Base-by-base conservation (phyloP, 345 rosid species). In the Rhodomyrtus tomentosa region DNA sequence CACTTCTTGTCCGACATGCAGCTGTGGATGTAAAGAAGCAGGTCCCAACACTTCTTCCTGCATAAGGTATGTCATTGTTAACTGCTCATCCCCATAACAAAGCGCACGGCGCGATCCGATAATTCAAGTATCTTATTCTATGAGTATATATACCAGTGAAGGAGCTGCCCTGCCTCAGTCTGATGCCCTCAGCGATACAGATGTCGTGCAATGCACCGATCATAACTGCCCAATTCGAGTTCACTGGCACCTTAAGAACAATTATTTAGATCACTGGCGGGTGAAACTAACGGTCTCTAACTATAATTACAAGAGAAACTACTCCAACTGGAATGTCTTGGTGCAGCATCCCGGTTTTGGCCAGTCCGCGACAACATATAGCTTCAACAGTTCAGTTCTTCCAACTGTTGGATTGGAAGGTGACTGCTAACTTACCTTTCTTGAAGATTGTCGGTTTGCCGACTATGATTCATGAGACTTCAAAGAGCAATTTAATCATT, bases 201-300 rank as follows among this genome's bases (percentile, higher is more conserved):
- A 92, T 83, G 36, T 89, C n/a, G 87, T 92, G 50, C 89, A 85
- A 74, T 92, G 96, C 89, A 92, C 88, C 2, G 90, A 90, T 82
- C 96, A 92, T 82, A 91, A 89, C 92, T 92, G 95, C 87, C 94
- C 92, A 0, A 55, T 91, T 83, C 87, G 87, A 72, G 90, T 91
- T 81, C 95, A 92, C 50, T 93, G 96, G 94, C 94, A 93, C 80
- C 83, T 92, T 8, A 91, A 89, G 90, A 91, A 82, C 88, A 92
- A 87, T 68, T 93, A 92, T 52, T 32, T 85, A 51, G 86, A 83
- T 58, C 87, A 89, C 7, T 91, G 95, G 95, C 90, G 90, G 79
- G 90, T 92, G 81, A 92, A 93, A 81, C 84, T 92, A 25, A 91
- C 92, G 5, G 84, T 91, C 55, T 91, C 93, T 20, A 92, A 90